A percentile compares a stretch with the other conserved stretches of the same genome.
These are phyloP conservation scores for Dacryopinax spathularia DNA, from an alignment of 768 basidiomycete genomes.

Conservation along the genomic window DNA sequence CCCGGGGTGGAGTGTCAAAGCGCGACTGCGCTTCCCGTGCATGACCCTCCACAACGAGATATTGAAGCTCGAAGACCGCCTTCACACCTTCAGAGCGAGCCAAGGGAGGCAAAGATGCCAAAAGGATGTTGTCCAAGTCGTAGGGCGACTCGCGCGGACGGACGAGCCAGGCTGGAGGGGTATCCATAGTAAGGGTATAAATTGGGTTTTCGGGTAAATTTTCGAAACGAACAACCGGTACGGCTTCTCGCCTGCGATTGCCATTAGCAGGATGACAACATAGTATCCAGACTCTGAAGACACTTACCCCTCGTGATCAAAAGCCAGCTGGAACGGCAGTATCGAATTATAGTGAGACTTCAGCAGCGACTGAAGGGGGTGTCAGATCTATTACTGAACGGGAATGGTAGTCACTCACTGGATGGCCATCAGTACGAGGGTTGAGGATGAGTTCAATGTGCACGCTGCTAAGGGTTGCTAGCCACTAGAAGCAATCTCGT, in stretches of 20 bases:
- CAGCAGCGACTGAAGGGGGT: conserved; percentile 52
- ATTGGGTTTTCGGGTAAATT: conserved; percentile 73
- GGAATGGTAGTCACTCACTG: conserved; percentile 54
- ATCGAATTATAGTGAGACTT: conserved; percentile 87
- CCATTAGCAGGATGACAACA: neutral
- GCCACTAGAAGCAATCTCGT: conserved; percentile 35
- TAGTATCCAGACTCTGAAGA: neutral
- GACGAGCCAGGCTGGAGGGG: conserved; percentile 83
- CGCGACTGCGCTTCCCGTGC: conserved; percentile 52
- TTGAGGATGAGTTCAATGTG: conserved; percentile 69
- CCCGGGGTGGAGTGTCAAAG: conserved; percentile 56
- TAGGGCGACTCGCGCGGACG: conserved; percentile 76
- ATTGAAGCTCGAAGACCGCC: conserved; percentile 75
- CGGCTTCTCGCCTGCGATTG: conserved; percentile 39
- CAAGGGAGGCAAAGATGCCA: conserved; percentile 45
- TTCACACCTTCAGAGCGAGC: conserved; percentile 44
- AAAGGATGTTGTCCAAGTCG: conserved; percentile 91
- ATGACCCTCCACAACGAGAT: conserved; percentile 87
- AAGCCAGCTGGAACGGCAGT: conserved; percentile 40
- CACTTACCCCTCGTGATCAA: conserved; percentile 57
- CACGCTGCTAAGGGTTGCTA: conserved; percentile 45
- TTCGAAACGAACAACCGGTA: conserved; percentile 47
- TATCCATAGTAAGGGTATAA: conserved; percentile 87
- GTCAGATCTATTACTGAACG: neutral
- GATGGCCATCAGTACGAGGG: conserved; percentile 42